These are phyloP conservation scores for Mortierella polycephala DNA, from an alignment of 371 early-diverging fungal species.

Conservation along the genomic window DNA sequence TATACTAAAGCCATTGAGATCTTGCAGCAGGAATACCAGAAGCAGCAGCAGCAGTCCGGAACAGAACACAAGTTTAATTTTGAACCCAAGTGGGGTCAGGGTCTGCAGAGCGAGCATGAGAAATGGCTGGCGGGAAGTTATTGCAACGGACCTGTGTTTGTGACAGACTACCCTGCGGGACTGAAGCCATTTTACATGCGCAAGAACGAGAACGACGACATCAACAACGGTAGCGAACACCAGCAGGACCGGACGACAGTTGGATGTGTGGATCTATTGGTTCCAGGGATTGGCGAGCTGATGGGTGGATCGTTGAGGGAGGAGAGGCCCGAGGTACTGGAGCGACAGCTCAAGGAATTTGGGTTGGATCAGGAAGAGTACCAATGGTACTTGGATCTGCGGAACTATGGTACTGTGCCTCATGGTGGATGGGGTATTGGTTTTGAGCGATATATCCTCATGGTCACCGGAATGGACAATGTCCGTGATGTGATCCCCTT, in stretches of 20 bases:
- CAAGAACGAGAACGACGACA: conserved; percentile 56
- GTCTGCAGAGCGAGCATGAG: conserved; percentile 91
- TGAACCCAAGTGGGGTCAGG: conserved; percentile 80
- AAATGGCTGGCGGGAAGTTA: conserved; percentile 79
- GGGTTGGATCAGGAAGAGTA: conserved; percentile 74
- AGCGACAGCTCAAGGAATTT: conserved; percentile 64
- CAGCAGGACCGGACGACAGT: conserved; percentile 69
- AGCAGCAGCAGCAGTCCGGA: too few species aligned
- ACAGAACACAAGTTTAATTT: conserved; percentile 60
- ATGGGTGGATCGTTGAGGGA: conserved; percentile 93
- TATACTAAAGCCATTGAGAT: conserved; percentile 87
- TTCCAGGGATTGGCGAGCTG: conserved; percentile 92
- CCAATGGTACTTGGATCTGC: conserved; percentile 90
- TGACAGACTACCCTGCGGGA: conserved; percentile 86
- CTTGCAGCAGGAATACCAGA: conserved; percentile 55
- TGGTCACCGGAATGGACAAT: conserved; percentile 84
- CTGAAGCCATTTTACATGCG: conserved; percentile 96
- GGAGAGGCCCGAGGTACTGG: conserved; percentile 67
- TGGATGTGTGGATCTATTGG: conserved; percentile 86
- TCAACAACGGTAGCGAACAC: conserved; percentile 2
- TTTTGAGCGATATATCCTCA: conserved; percentile 85
- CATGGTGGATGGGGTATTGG: conserved; percentile 97
- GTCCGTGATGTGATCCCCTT: conserved; percentile 88
- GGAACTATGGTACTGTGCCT: conserved; percentile 85
- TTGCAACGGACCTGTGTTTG: conserved; percentile 84